phyloP scores from a whole-genome alignment of 2,329 filamentous ascomycete genomes.

The Celoporthe dispersa region DNA sequence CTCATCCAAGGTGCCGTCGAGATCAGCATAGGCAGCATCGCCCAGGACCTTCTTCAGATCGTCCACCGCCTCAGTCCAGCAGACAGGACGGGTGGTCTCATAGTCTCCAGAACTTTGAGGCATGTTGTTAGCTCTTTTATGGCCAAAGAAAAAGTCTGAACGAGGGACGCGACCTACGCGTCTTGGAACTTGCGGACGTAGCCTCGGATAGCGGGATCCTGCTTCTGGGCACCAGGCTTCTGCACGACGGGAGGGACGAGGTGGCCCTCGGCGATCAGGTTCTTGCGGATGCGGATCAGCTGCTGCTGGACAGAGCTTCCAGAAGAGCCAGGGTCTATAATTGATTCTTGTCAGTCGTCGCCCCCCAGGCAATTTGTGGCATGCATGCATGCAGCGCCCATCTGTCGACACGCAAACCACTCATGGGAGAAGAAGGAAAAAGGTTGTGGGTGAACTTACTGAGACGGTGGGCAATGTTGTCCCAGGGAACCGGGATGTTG shows the following conservation, averaged over 20 bases:
- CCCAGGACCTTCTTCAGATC: slow-evolving; percentile 41
- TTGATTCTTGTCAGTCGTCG: neutral
- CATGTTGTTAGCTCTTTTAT: neutral
- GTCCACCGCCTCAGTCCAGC: slow-evolving; percentile 39
- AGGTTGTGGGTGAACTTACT: slow-evolving; percentile 7
- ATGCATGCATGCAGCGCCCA: neutral
- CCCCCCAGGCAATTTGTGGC: too few species aligned
- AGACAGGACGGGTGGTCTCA: slow-evolving; percentile 37
- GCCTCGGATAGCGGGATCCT: slow-evolving; percentile 40
- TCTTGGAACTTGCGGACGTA: slow-evolving; percentile 37
- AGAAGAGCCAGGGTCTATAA: slow-evolving; percentile 43
- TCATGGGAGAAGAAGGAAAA: neutral
- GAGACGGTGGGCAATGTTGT: slow-evolving; percentile 45
- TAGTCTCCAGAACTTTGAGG: slow-evolving; percentile 31
- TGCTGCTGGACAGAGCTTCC: slow-evolving; percentile 45
- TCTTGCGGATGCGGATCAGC: slow-evolving; percentile 41
- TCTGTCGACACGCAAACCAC: neutral
- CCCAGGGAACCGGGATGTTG: slow-evolving; percentile 44
- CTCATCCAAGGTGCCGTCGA: neutral
- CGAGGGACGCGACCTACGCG: slow-evolving; percentile 15
- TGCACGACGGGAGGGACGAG: slow-evolving; percentile 44
- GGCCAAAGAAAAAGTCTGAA: too few species aligned
- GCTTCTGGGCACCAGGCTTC: slow-evolving; percentile 33
- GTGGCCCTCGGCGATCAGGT: slow-evolving; percentile 45
- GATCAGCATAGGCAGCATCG: slow-evolving; percentile 26